A percentile compares a stretch with the other conserved stretches of the same genome.
Evolutionary conservation across 192 early-diverging fungal genomes (phyloP).

Genomic region (Rhizophagus clarus): DNA sequence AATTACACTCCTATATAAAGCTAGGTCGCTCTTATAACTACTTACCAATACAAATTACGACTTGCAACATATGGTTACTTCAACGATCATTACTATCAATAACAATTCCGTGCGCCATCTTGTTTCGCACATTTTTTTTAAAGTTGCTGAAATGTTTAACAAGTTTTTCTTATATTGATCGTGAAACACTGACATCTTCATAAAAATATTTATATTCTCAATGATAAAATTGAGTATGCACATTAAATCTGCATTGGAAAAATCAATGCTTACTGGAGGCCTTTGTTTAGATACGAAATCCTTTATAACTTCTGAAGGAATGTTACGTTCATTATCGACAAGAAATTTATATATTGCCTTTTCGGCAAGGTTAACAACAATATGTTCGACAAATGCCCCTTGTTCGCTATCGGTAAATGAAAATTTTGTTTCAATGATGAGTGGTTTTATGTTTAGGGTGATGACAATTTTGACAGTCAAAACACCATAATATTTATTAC

Average conservation of each 20-base stretch:
- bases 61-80: conserved; percentile 17
- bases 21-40: conserved; percentile 4
- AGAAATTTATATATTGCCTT: conserved; percentile 20
- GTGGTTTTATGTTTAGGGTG: conserved; percentile 8
- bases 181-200: not conserved
- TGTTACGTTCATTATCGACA: conserved; percentile 5
- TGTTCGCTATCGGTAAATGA: conserved; percentile 28
- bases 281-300: conserved; percentile 7
- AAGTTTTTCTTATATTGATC: conserved; percentile 21
- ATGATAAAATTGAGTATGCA: conserved; percentile 25
- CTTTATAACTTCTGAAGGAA: conserved; percentile 3
- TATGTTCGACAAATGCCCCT: conserved; percentile 21
- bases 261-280: conserved; percentile 19
- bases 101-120: conserved; percentile 28
- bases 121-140: conserved; percentile 26
- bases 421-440: conserved; percentile 22
- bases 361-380: conserved; percentile 31
- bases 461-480: not conserved
- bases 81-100: conserved; percentile 7
- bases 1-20: conserved; percentile 21
- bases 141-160: conserved; percentile 9
- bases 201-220: conserved; percentile 19
- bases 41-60: conserved; percentile 28
- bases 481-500: conserved; percentile 11
- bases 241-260: conserved; percentile 22